Percentiles rank a stretch among this genome's conserved stretches.
Conservation (phyloP, 129 eudicot genomes). For the Lactuca sativa region DNA sequence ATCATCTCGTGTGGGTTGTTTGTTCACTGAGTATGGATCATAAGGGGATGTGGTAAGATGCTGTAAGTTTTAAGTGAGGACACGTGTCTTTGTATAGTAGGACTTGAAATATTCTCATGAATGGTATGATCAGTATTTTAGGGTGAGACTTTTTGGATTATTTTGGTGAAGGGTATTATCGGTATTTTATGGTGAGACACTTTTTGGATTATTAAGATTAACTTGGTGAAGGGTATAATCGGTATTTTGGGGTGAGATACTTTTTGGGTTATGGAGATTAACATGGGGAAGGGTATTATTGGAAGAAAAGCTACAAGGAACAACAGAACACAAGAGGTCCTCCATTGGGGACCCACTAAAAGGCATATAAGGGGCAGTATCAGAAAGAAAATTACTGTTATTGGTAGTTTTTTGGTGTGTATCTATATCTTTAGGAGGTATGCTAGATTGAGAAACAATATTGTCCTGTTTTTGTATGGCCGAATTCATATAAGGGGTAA, state of each 20-base stretch:
- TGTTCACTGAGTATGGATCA: constrained; percentile 14
- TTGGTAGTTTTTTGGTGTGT: too few species aligned
- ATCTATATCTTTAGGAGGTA: constrained; percentile 24
- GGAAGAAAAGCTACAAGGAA: constrained; percentile 71
- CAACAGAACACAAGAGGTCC: constrained; percentile 85
- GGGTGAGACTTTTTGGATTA: not conserved
- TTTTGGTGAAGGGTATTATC: too few species aligned
- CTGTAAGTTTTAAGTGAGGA: constrained; percentile 54
- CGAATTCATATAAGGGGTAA: constrained; percentile 76
- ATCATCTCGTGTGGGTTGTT: constrained; percentile 22
- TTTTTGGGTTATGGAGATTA: constrained; percentile 17
- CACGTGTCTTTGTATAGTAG: constrained; percentile 35
- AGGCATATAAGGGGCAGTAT: constrained; percentile 17
- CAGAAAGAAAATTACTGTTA: constrained; percentile 18
- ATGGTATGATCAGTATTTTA: too few species aligned
- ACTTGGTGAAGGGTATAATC: too few species aligned
- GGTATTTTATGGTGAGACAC: too few species aligned
- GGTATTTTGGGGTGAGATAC: not conserved
- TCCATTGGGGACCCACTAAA: constrained; percentile 42
- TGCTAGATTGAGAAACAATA: constrained; percentile 50
- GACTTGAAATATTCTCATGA: not conserved
- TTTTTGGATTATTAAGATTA: too few species aligned
- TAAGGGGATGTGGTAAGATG: constrained; percentile 29
- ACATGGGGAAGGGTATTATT: constrained; percentile 15
- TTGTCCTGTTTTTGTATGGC: constrained; percentile 43